Percentiles rank a stretch among this genome's conserved stretches.
phyloP scores from a whole-genome alignment of 495 filamentous ascomycete genomes.

The Podospora conica region DNA sequence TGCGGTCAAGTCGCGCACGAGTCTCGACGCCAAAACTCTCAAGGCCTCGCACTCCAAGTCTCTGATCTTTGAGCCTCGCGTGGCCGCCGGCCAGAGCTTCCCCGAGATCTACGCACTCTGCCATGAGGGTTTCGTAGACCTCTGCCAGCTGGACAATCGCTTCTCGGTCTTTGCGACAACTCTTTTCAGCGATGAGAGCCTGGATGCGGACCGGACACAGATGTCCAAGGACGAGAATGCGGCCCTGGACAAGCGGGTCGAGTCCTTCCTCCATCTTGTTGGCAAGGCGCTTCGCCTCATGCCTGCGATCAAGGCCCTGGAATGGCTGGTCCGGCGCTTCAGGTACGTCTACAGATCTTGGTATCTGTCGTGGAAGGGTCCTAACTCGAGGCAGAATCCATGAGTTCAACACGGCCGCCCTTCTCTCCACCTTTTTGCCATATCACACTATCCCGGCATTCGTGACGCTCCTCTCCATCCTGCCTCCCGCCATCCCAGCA shows the following conservation, averaged over 20 bases:
- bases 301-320: slow-evolving; percentile 81
- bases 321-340: slow-evolving; percentile 91
- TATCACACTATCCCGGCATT: slow-evolving; percentile 82
- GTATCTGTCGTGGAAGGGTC: neutral
- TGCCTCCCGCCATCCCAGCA: slow-evolving; percentile 63
- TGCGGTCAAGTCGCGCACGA: slow-evolving; percentile 66
- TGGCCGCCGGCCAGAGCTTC: slow-evolving; percentile 80
- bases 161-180: slow-evolving; percentile 63
- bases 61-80: slow-evolving; percentile 75
- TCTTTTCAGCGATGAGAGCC: slow-evolving; percentile 89
- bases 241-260: slow-evolving; percentile 68
- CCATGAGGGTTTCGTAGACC: slow-evolving; percentile 78
- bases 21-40: slow-evolving; percentile 83
- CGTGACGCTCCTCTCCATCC: slow-evolving; percentile 69
- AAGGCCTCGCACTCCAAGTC: slow-evolving; percentile 85
- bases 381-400: slow-evolving; percentile 63
- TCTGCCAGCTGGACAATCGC: slow-evolving; percentile 75
- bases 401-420: slow-evolving; percentile 73
- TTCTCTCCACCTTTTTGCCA: slow-evolving; percentile 86
- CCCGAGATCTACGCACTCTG: slow-evolving; percentile 83
- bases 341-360: slow-evolving; percentile 48
- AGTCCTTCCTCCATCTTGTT: slow-evolving; percentile 73
- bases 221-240: slow-evolving; percentile 76
- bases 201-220: slow-evolving; percentile 73
- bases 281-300: slow-evolving; percentile 70